Percentiles rank a stretch among this genome's conserved stretches.
phyloP scores from a whole-genome alignment of 306 rosid species.

The Corylus avellana region DNA sequence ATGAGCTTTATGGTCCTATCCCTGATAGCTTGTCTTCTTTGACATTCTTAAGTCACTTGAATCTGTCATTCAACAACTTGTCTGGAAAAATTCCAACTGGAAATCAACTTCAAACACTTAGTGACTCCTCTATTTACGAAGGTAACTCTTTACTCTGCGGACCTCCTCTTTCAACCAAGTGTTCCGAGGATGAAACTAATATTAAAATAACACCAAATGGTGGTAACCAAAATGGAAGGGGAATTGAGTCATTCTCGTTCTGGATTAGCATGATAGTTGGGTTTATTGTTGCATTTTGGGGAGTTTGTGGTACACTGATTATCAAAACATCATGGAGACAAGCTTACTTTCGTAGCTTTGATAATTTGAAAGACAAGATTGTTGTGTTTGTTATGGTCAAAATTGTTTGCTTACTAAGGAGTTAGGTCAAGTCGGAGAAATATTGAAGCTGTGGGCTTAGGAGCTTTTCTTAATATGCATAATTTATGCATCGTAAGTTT shows the following conservation, averaged over 20 bases:
- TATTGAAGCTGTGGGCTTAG: too few relatives aligned
- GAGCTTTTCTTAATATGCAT: too few relatives aligned
- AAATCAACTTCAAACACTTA: conserved; percentile 15
- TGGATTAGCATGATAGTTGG: not conserved
- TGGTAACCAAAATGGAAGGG: too few relatives aligned
- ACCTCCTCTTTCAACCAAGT: not conserved
- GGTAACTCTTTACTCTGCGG: conserved; percentile 21
- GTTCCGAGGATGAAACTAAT: not conserved
- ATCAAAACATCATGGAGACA: conserved; percentile 6
- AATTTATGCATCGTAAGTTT: too few relatives aligned
- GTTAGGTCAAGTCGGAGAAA: not conserved
- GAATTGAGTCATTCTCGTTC: not conserved
- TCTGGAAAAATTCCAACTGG: conserved; percentile 13
- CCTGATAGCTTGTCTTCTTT: conserved; percentile 21
- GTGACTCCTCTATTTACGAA: conserved; percentile 4
- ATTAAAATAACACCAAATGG: too few relatives aligned
- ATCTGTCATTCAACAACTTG: conserved; percentile 13
- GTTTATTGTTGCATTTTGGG: conserved; percentile 6
- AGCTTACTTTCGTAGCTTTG: conserved; percentile 9
- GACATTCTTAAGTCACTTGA: conserved; percentile 16
- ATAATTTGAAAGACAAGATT: not conserved
- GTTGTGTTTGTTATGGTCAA: not conserved
- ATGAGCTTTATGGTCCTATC: conserved; percentile 12
- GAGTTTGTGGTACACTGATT: not conserved
- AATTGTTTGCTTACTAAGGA: not conserved